A percentile compares a stretch with the other conserved stretches of the same genome.
Evolutionary conservation across 371 early-diverging fungal genomes (phyloP).

Genomic region (Mucor racemosus): DNA sequence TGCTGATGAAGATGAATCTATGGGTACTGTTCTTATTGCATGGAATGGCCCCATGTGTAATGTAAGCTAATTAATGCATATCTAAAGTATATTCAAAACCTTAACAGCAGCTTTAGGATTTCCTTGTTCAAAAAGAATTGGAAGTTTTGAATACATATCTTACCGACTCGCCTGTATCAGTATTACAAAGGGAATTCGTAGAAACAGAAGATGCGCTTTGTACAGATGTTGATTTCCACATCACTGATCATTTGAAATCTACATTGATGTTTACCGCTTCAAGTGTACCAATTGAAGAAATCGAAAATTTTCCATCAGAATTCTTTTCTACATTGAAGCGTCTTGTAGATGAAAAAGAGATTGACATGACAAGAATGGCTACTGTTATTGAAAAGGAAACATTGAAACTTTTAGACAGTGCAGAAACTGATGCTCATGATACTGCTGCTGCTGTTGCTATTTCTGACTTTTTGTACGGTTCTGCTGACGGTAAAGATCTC

Average conservation of each 20-base stretch:
- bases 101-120: constrained; percentile 33
- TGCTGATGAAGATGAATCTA: constrained; percentile 75
- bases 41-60: constrained; percentile 69
- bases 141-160: constrained; percentile 58
- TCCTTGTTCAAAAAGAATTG: constrained; percentile 47
- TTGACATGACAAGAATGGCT: constrained; percentile 70
- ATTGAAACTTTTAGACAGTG: constrained; percentile 51
- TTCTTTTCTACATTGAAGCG: constrained; percentile 55
- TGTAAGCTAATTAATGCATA: constrained; percentile 36
- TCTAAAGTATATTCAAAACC: too few species aligned
- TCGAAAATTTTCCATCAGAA: constrained; percentile 54
- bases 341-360: constrained; percentile 55
- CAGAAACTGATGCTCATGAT: constrained; percentile 55
- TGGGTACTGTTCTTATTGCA: constrained; percentile 63
- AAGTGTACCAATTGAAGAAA: constrained; percentile 68
- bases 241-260: constrained; percentile 59
- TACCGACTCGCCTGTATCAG: constrained; percentile 69
- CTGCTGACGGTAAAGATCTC: constrained; percentile 57
- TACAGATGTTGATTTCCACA: constrained; percentile 65
- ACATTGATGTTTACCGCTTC: constrained; percentile 58
- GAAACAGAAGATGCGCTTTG: constrained; percentile 72
- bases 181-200: constrained; percentile 70
- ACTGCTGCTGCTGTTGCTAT: constrained; percentile 52
- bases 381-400: constrained; percentile 65
- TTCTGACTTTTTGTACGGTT: constrained; percentile 67